Conservation (phyloP, 352 stramenopile genomes). For the Globisporangium polare region DNA sequence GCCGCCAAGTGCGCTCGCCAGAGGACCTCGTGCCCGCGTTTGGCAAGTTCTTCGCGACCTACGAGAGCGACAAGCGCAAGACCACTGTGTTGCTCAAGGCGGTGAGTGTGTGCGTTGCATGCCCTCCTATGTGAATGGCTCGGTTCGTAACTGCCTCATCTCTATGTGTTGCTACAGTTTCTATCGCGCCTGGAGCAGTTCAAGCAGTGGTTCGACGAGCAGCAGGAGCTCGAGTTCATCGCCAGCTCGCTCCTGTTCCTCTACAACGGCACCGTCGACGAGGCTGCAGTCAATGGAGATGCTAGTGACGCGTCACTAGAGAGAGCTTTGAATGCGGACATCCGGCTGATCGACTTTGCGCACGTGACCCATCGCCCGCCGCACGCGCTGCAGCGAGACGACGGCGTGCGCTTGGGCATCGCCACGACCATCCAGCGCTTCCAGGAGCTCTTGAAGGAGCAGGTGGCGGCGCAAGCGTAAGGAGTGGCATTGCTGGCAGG, state of each 20-base stretch:
- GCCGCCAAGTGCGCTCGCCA: slow-evolving; percentile 47
- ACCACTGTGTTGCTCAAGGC: slow-evolving; percentile 33
- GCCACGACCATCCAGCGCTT: slow-evolving; percentile 51
- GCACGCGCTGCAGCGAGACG: slow-evolving; percentile 29
- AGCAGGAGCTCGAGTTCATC: slow-evolving; percentile 88
- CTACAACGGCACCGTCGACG: slow-evolving; percentile 73
- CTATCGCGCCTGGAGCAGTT: slow-evolving; percentile 58
- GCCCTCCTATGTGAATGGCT: background rate
- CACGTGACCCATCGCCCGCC: slow-evolving; percentile 35
- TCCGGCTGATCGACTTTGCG: slow-evolving; percentile 86
- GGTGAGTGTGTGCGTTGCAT: slow-evolving; percentile 20
- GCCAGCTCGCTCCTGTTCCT: slow-evolving; percentile 94
- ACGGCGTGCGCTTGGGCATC: slow-evolving; percentile 57
- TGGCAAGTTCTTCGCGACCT: slow-evolving; percentile 67
- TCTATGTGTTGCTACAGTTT: slow-evolving; percentile 34
- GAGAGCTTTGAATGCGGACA: slow-evolving; percentile 30
- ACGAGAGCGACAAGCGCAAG: slow-evolving; percentile 19
- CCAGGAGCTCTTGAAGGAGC: slow-evolving; percentile 32
- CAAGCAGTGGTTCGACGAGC: slow-evolving; percentile 71
- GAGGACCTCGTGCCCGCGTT: slow-evolving; percentile 70
- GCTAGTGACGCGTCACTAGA: slow-evolving; percentile 8
- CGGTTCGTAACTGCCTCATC: background rate
- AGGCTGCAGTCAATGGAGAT: slow-evolving; percentile 19
- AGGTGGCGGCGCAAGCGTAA: background rate
- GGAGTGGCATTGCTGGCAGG: background rate